These are phyloP conservation scores for Debaryomyces singareniensis DNA, from an alignment of 1,139 yeast species.

Conservation along the genomic window DNA sequence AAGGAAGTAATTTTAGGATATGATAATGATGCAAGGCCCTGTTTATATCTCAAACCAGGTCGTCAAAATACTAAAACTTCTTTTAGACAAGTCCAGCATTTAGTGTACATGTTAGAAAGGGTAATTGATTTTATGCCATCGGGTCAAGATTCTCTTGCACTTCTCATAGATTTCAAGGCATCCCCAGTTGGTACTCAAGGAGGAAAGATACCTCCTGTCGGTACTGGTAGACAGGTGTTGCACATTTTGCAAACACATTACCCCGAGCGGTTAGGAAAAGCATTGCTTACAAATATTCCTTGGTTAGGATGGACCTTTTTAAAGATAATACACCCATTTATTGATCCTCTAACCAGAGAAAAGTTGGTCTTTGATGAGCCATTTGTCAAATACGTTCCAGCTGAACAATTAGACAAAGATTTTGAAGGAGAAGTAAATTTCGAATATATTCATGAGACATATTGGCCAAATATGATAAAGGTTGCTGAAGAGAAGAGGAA, in stretches of 20 bases:
- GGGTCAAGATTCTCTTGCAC: conserved; percentile 88
- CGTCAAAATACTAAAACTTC: conserved; percentile 88
- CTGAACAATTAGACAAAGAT: conserved; percentile 71
- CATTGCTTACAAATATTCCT: conserved; percentile 85
- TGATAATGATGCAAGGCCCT: conserved; percentile 85
- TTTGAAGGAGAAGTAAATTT: conserved; percentile 61
- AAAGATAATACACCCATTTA: conserved; percentile 85
- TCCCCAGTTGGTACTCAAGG: conserved; percentile 36
- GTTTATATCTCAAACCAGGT: conserved; percentile 84
- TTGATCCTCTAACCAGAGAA: conserved; percentile 90
- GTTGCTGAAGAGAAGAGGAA: conserved; percentile 32
- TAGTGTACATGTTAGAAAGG: conserved; percentile 86
- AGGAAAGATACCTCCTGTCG: conserved; percentile 37
- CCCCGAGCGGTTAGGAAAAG: conserved; percentile 91
- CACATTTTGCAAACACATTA: conserved; percentile 90
- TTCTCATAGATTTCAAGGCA: conserved; percentile 82
- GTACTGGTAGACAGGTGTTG: conserved; percentile 66
- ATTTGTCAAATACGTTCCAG: conserved; percentile 73
- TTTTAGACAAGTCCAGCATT: conserved; percentile 83
- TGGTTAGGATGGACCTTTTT: conserved; percentile 88
- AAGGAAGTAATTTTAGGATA: conserved; percentile 84
- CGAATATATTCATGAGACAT: conserved; percentile 36
- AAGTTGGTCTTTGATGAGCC: conserved; percentile 89
- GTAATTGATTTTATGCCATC: conserved; percentile 92
- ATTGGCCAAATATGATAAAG: conserved; percentile 39